Base-by-base conservation (phyloP, 1,284 basidiomycete species). In the Xanthoconium separans region DNA sequence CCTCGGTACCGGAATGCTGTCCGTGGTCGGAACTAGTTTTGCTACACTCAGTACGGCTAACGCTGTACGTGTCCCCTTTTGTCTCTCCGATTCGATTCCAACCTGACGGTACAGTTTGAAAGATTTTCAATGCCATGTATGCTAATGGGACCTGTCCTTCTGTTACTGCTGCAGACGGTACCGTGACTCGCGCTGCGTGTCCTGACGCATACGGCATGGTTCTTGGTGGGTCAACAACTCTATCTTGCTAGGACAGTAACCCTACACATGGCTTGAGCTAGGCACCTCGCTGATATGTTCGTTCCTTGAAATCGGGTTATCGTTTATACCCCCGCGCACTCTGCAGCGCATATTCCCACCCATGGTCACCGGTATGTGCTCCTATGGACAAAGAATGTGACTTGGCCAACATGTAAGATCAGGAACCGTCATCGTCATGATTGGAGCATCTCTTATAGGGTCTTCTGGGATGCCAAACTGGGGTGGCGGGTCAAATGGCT, bases 21-120 rank as follows among this genome's bases (percentile, higher is more conserved):
- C 84, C 6, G 90, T 94, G 2, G 90, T 93, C n/a, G 91, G 91
- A 10, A 94, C 91, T 0, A 88, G 85, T 63, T 94, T 94, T 65
- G 81, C 91, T 8, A 92, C 89, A 0, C 75, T 94, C 15, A 86
- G 84, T 44, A 91, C 89, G 2, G 89, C 87, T 2, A 80, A 81
- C 59, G 77, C 85, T 1, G 85, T 88, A 60, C 12, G 81, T 74
- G 3, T 45, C 24, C 24, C 44, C 5, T 4, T 20, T 20, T 39
- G 20, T 13, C 22, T 50, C 42, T 36, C 9, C 33, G 75, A 79
- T 27, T 30, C 22, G 30, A 27, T 82, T 89, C 49, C 87, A 87
- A 64, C 69, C 16, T 51, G 20, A 53, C 9, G 15, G 10, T 15
- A 34, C 15, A 40, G 27, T 18, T 15, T 22, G 39, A 15, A 51